Percentiles rank a stretch among this genome's conserved stretches.
Evolutionary conservation across 2,329 filamentous ascomycete genomes (phyloP).

Genomic region (Colletotrichum cordylinicola): DNA sequence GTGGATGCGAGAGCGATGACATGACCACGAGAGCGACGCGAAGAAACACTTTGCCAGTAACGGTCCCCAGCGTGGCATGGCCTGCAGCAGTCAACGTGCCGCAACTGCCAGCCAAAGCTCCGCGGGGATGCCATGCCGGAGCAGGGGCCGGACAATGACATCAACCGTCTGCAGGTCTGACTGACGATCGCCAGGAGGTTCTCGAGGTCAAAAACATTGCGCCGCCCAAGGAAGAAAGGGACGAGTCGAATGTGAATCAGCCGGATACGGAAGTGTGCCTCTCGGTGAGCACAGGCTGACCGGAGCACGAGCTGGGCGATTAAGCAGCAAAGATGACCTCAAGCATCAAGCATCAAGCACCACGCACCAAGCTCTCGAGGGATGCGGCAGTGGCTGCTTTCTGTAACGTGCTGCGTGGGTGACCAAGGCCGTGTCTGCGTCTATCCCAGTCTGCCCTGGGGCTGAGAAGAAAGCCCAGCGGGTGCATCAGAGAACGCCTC

Average conservation of each 20-base stretch:
- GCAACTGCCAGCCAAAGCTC: not conserved
- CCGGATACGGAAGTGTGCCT: slow-evolving; percentile 1
- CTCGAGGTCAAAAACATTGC: not conserved
- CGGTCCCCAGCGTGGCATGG: not conserved
- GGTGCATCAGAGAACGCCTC: slow-evolving; percentile 9
- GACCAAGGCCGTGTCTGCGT: not conserved
- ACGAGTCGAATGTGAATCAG: not conserved
- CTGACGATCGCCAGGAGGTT: not conserved
- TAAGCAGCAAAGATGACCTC: not conserved
- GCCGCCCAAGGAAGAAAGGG: not conserved
- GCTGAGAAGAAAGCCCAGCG: slow-evolving; percentile 21
- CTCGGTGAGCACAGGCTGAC: slow-evolving; percentile 10
- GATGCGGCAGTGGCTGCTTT: not conserved
- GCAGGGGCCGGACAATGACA: slow-evolving; percentile 14
- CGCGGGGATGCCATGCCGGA: not conserved
- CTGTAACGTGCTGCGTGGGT: not conserved
- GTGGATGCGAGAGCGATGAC: slow-evolving; percentile 3
- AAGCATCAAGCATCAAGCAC: not conserved
- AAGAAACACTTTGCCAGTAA: not conserved
- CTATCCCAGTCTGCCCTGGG: not conserved
- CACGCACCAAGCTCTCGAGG: not conserved
- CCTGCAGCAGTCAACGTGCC: not conserved
- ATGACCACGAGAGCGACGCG: not conserved
- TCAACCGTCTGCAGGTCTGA: slow-evolving; percentile 7
- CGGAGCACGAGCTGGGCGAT: not conserved